phyloP scores from a whole-genome alignment of 345 rosid species.

The Hibiscus tridactylites region DNA sequence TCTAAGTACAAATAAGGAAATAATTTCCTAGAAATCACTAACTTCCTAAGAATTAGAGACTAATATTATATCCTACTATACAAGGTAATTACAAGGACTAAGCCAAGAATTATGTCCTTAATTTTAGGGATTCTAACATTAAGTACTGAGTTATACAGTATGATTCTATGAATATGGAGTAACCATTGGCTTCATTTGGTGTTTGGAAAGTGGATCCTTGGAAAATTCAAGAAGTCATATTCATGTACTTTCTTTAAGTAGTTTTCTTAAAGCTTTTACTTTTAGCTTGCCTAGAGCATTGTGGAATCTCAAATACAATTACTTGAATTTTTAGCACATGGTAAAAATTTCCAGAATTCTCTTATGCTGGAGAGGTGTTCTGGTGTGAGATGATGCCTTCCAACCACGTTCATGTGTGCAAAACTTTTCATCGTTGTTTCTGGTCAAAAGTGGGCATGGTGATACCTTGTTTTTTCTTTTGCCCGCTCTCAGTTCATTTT shows the following conservation, averaged over 20 bases:
- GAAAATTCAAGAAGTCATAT: not conserved
- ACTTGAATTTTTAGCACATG: not conserved
- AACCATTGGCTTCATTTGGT: not conserved
- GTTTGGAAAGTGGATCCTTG: not conserved
- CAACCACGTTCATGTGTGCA: not conserved
- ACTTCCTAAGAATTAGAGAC: too few species aligned
- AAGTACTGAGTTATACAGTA: not conserved
- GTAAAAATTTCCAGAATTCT: not conserved
- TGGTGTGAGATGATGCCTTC: not conserved
- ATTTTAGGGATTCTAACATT: too few species aligned
- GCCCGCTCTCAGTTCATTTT: not conserved
- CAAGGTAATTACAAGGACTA: too few species aligned
- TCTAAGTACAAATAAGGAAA: too few species aligned
- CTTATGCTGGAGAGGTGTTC: not conserved
- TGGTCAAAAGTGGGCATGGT: not conserved
- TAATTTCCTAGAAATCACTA: too few species aligned
- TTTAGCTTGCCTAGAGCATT: not conserved
- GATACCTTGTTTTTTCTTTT: too few species aligned
- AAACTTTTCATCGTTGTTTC: not conserved
- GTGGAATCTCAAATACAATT: not conserved
- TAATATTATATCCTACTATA: too few species aligned
- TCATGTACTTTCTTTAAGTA: not conserved
- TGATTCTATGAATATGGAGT: not conserved
- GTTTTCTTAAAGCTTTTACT: not conserved
- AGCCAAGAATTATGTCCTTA: too few species aligned